phyloP scores from a whole-genome alignment of 2,329 filamentous ascomycete species.

The Penicillium sclerotiorum region DNA sequence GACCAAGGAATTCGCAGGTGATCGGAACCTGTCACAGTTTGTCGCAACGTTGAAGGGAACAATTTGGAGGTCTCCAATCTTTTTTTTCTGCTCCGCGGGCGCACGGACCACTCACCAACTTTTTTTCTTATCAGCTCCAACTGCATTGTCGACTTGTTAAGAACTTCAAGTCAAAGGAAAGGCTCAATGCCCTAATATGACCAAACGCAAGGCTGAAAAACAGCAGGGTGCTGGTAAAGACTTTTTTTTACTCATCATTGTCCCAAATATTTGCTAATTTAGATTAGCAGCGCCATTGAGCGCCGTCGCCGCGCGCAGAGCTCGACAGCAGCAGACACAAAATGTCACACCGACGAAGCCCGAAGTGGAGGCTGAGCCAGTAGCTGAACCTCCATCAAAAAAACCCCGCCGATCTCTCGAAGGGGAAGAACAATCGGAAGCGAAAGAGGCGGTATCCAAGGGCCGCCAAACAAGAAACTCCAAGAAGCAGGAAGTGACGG shows the following conservation, averaged over 20 bases:
- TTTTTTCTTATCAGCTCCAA: constrained; percentile 30
- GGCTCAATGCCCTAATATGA: constrained; percentile 15
- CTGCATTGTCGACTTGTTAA: constrained; percentile 22
- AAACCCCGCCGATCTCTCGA: constrained; percentile 34
- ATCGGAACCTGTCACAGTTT: constrained; percentile 9
- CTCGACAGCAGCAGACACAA: constrained; percentile 39
- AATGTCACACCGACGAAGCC: constrained; percentile 21
- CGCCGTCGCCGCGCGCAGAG: constrained; percentile 47
- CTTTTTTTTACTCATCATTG: neutral
- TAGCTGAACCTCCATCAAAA: constrained; percentile 39
- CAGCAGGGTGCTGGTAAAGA: constrained; percentile 35
- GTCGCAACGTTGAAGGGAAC: constrained; percentile 16
- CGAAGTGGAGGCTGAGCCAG: constrained; percentile 19
- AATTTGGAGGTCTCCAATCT: constrained; percentile 22
- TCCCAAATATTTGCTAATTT: neutral
- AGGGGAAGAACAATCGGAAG: constrained; percentile 14
- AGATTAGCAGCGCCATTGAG: constrained; percentile 39
- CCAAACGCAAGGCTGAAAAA: constrained; percentile 45
- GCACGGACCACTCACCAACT: constrained; percentile 43
- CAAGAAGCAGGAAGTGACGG: constrained; percentile 21
- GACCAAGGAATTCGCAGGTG: constrained; percentile 5
- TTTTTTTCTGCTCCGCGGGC: constrained; percentile 44
- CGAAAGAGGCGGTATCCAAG: constrained; percentile 16
- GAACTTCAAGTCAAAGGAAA: constrained; percentile 1
- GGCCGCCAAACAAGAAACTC: constrained; percentile 23